A percentile compares a stretch with the other conserved stretches of the same genome.
These are phyloP conservation scores for Dalbergia cochinchinensis DNA, from an alignment of 306 rosid species.

Conservation along the genomic window DNA sequence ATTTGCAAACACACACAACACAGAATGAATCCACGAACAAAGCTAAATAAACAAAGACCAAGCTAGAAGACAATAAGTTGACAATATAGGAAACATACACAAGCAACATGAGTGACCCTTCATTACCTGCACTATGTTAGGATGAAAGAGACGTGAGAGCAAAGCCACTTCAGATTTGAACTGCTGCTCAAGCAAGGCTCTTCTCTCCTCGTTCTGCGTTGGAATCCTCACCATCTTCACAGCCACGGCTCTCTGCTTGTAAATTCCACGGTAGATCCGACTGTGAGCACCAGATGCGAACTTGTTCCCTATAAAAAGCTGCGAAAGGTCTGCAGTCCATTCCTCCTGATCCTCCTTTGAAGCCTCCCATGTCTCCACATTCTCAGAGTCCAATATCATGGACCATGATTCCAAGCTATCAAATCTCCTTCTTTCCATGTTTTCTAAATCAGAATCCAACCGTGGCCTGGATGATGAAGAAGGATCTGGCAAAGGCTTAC, in stretches of 20 bases:
- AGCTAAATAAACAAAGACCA: not conserved
- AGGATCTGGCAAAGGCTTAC: constrained; percentile 65
- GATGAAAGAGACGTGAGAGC: constrained; percentile 93
- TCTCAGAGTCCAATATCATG: constrained; percentile 93
- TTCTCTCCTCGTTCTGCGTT: constrained; percentile 74
- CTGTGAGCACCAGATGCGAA: constrained; percentile 97
- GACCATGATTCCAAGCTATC: constrained; percentile 99
- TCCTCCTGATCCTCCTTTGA: constrained; percentile 89
- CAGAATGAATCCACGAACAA: not conserved
- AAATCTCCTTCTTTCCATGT: constrained; percentile 86
- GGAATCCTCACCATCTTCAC: constrained; percentile 99
- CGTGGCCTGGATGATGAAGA: constrained; percentile 63
- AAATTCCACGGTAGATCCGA: constrained; percentile 92
- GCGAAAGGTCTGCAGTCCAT: constrained; percentile 96
- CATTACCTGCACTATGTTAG: constrained; percentile 91
- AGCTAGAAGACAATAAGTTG: not conserved
- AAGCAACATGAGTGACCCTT: not conserved
- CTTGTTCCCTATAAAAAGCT: constrained; percentile 93
- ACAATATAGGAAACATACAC: not conserved
- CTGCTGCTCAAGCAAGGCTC: constrained; percentile 79
- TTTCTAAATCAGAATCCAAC: constrained; percentile 66
- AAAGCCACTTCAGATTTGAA: constrained; percentile 95
- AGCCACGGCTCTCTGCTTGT: constrained; percentile 97
- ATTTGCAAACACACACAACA: constrained; percentile 5
- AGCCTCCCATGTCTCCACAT: constrained; percentile 95